phyloP scores from a whole-genome alignment of 495 filamentous ascomycete genomes.

The Ascodesmis nigricans region DNA sequence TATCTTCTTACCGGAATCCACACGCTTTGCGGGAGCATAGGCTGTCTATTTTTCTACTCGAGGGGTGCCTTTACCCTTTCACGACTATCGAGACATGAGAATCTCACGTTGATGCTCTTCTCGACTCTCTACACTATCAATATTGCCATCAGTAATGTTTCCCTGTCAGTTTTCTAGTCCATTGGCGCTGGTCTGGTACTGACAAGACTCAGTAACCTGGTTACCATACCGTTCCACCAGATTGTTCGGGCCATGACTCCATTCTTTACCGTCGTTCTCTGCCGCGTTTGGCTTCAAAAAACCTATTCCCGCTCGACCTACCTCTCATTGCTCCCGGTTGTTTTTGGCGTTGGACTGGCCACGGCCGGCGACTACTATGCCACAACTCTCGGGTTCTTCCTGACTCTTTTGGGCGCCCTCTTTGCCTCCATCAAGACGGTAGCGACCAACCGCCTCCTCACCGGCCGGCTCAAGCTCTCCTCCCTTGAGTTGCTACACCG shows the following conservation, averaged over 20 bases:
- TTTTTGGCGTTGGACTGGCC: slow-evolving; percentile 33
- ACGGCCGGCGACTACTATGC: slow-evolving; percentile 38
- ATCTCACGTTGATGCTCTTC: slow-evolving; percentile 28
- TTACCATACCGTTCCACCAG: slow-evolving; percentile 38
- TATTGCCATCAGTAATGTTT: slow-evolving; percentile 36
- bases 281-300: slow-evolving; percentile 28
- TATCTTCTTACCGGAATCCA: slow-evolving; percentile 36
- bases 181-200: not conserved
- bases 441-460: slow-evolving; percentile 35
- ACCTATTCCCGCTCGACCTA: slow-evolving; percentile 30
- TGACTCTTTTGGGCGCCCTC: slow-evolving; percentile 33
- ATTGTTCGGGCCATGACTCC: slow-evolving; percentile 35
- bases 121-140: slow-evolving; percentile 37
- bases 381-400: slow-evolving; percentile 29
- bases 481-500: slow-evolving; percentile 32
- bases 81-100: slow-evolving; percentile 26
- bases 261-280: slow-evolving; percentile 34
- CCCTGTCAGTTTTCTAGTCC: slow-evolving; percentile 22
- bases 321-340: slow-evolving; percentile 33
- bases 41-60: slow-evolving; percentile 28
- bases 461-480: slow-evolving; percentile 28
- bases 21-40: slow-evolving; percentile 28
- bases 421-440: slow-evolving; percentile 36
- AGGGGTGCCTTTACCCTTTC: slow-evolving; percentile 29
- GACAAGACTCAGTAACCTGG: slow-evolving; percentile 24